A percentile compares a stretch with the other conserved stretches of the same genome.
These are phyloP conservation scores for Leccinum aurantiacum DNA, from an alignment of 768 basidiomycete genomes.

Conservation along the genomic window DNA sequence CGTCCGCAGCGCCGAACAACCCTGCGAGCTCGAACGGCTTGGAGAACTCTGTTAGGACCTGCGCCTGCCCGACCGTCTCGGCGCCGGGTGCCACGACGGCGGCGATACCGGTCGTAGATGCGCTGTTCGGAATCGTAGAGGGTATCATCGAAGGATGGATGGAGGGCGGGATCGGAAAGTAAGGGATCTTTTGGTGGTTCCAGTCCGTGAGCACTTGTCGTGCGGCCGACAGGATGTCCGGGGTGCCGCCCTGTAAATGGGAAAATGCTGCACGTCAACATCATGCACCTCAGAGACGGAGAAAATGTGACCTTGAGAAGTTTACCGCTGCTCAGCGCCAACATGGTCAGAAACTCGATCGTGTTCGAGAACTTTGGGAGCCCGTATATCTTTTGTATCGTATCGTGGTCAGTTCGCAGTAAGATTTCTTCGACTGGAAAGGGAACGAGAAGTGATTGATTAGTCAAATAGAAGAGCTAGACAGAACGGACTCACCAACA, in stretches of 20 bases:
- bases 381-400: slow-evolving; percentile 83
- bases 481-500: slow-evolving; percentile 57
- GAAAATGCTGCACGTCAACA: background rate
- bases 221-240: slow-evolving; percentile 81
- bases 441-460: background rate
- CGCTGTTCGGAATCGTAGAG: slow-evolving; percentile 32
- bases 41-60: slow-evolving; percentile 68
- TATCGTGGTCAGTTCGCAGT: slow-evolving; percentile 61
- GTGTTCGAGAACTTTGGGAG: slow-evolving; percentile 72
- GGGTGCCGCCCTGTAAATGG: slow-evolving; percentile 73
- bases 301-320: slow-evolving; percentile 69
- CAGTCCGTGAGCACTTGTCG: slow-evolving; percentile 85
- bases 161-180: slow-evolving; percentile 75
- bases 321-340: slow-evolving; percentile 79
- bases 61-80: slow-evolving; percentile 77
- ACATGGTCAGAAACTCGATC: slow-evolving; percentile 86
- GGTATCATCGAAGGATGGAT: slow-evolving; percentile 79
- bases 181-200: slow-evolving; percentile 96
- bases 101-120: no score
- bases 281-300: no score
- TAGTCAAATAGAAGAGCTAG: no score
- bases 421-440: slow-evolving; percentile 83
- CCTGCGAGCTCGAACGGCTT: slow-evolving; percentile 82
- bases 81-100: slow-evolving; percentile 63
- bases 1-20: slow-evolving; percentile 77